Base-by-base conservation (phyloP, 83 land plant genomes). In the Diphasiastrum complanatum region DNA sequence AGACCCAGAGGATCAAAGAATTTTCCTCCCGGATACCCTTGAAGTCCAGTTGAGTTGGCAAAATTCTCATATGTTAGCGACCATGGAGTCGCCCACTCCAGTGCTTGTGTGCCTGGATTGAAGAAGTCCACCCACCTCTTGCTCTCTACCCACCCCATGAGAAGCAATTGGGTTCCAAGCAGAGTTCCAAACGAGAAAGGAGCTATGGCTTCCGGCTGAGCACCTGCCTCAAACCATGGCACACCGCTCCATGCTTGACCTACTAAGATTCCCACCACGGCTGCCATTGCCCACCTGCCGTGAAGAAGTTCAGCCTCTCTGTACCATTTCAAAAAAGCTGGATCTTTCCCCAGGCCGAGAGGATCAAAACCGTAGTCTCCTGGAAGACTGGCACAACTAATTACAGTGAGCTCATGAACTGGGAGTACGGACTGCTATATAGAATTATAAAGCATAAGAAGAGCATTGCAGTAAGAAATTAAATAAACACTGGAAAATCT, bases 51-150 rank as follows among this genome's bases (percentile, higher is more conserved):
- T 30, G 95, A 64, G 62, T 92, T 92, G 51, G 76, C 84, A 49
- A 92, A 92, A 61, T 92, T 92, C 62, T 82, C 90, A 5, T 90
- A 78, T 12, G 97, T 87, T 30, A 71, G 56, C 1, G 97, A 92
- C 97, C 97, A 92, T 0, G 97, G 97, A 0, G 97, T 92, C 0
- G 97, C 97, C 97, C 97, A 92, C 29, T 92, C 97, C 36, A 87
- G 73, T 2, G 97, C 75, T 53, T 92, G 97, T 0, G 97, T 85
- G 4, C 80, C 79, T 0, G 95, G 97, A 63, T 83, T 81, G 82
- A 81, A 78, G 77, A 83, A 92, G 45, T 92, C 97, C 3, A 83
- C 89, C 90, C 90, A 92, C 30, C 95, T 51, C 76, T 92, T 92
- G 77, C 85, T 78, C 78, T 87, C 97, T 8, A 92, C 97, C 97